These are phyloP conservation scores for Backusella macrospora DNA, from an alignment of 192 early-diverging fungal species.

Conservation along the genomic window DNA sequence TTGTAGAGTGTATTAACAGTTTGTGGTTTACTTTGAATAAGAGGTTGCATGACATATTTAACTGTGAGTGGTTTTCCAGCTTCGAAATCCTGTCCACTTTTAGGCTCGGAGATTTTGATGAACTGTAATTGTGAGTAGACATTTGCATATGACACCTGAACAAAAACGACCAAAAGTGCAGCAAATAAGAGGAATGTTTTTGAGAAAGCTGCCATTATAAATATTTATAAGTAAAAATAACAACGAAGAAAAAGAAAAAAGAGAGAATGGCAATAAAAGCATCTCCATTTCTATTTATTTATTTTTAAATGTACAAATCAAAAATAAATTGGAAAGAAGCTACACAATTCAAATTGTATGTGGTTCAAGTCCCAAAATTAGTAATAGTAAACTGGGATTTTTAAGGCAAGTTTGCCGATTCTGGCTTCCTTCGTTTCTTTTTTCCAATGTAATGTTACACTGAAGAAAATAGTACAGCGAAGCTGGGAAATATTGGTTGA, in stretches of 20 bases:
- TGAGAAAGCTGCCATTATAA: constrained; percentile 8
- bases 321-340: constrained; percentile 12
- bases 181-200: constrained; percentile 16
- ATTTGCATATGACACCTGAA: constrained; percentile 25
- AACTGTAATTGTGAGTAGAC: constrained; percentile 42
- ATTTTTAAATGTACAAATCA: constrained; percentile 4
- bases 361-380: background rate
- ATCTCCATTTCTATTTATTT: background rate
- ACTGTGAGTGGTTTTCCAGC: constrained; percentile 30
- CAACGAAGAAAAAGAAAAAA: background rate
- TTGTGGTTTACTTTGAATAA: constrained; percentile 32
- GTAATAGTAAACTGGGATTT: background rate
- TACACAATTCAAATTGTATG: constrained; percentile 16
- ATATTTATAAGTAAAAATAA: background rate
- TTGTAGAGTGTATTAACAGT: background rate
- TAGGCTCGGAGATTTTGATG: constrained; percentile 39
- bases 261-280: background rate
- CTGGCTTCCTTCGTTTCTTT: background rate
- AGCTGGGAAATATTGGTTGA: too few species aligned
- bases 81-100: constrained; percentile 23
- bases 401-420: background rate
- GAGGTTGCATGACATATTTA: constrained; percentile 43
- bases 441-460: constrained; percentile 1
- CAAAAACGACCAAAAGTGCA: constrained; percentile 12
- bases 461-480: background rate